phyloP scores from a whole-genome alignment of 345 rosid genomes.

The Alliaria petiolata region DNA sequence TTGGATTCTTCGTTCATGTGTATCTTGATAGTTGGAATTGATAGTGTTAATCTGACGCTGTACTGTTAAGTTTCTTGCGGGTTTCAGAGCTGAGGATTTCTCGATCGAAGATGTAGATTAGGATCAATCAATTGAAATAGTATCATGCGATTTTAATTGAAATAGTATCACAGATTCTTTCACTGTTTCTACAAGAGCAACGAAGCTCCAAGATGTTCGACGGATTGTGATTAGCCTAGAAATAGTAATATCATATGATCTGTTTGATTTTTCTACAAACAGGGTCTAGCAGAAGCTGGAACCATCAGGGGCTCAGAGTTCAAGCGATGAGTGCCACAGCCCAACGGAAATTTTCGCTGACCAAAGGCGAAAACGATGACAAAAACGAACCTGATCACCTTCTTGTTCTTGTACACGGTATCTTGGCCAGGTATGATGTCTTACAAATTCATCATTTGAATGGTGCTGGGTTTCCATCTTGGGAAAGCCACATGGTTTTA shows the following conservation, averaged over 20 bases:
- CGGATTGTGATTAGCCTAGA: constrained; percentile 4
- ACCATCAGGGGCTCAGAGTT: constrained; percentile 45
- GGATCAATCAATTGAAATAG: background rate
- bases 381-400: constrained; percentile 83
- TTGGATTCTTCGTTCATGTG: background rate
- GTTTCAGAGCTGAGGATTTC: background rate
- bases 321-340: constrained; percentile 64
- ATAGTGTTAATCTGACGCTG: background rate
- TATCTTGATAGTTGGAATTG: background rate
- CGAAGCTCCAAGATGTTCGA: background rate
- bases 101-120: background rate
- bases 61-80: no score
- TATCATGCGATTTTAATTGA: background rate
- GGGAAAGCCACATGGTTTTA: no score
- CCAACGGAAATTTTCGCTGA: constrained; percentile 41
- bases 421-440: constrained; percentile 70
- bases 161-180: background rate
- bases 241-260: background rate
- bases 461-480: background rate
- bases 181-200: background rate
- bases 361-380: constrained; percentile 37
- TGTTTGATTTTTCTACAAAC: constrained; percentile 16
- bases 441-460: background rate
- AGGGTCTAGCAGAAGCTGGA: constrained; percentile 48
- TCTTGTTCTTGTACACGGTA: constrained; percentile 97